Conservation (phyloP, 2,329 filamentous ascomycete species). For the Hyphodiscus sp. region DNA sequence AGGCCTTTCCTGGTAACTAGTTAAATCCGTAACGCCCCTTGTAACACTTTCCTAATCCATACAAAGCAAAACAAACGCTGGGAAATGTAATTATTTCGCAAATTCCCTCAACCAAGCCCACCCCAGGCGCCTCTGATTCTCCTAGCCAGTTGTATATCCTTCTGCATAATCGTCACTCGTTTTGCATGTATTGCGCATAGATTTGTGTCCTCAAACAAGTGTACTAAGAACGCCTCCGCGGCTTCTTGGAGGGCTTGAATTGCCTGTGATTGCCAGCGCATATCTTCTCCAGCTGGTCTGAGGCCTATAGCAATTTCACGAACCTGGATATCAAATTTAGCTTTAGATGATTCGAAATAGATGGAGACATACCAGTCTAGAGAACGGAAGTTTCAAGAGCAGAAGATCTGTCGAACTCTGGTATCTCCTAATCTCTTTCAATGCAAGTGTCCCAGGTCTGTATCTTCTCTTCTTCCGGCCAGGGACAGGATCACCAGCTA, state of each 20-base stretch:
- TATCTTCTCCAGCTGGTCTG: constrained; percentile 56
- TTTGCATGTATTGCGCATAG: constrained; percentile 96
- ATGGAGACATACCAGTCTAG: constrained; percentile 54
- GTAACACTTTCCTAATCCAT: neutral
- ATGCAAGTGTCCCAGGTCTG: constrained; percentile 73
- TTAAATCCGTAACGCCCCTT: neutral
- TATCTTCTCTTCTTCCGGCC: constrained; percentile 57
- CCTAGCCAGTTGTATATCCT: constrained; percentile 90
- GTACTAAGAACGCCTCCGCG: constrained; percentile 91
- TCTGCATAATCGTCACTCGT: constrained; percentile 94
- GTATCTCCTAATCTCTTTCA: constrained; percentile 86
- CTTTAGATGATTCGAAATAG: neutral
- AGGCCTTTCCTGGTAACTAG: no score
- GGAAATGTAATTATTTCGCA: neutral
- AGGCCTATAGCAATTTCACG: constrained; percentile 67
- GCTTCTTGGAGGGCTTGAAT: constrained; percentile 92
- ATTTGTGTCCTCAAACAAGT: constrained; percentile 95
- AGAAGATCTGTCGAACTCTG: constrained; percentile 86
- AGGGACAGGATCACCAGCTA: constrained; percentile 69
- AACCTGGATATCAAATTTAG: constrained; percentile 36
- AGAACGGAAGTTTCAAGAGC: constrained; percentile 73
- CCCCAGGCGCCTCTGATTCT: constrained; percentile 75
- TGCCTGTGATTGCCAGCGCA: constrained; percentile 94
- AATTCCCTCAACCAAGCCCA: constrained; percentile 45
- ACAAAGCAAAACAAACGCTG: neutral